phyloP scores from a whole-genome alignment of 352 stramenopile species.

The Phytophthora uliginosa region DNA sequence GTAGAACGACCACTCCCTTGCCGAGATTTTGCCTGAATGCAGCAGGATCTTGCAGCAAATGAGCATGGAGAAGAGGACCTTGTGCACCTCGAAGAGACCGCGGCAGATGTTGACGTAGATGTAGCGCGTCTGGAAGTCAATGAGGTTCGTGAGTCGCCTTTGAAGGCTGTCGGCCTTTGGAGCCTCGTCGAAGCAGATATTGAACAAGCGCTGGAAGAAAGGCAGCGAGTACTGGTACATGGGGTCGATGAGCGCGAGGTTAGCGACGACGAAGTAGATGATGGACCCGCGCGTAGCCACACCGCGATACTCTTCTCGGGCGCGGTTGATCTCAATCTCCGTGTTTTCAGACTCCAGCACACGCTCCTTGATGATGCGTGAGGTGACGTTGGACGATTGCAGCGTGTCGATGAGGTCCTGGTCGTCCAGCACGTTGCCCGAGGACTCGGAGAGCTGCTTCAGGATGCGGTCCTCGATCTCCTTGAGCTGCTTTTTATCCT shows the following conservation, averaged over 20 bases:
- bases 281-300: slow-evolving; percentile 94
- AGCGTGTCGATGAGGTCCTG: slow-evolving; percentile 91
- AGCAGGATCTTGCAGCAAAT: slow-evolving; percentile 97
- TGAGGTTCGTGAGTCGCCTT: slow-evolving; percentile 82
- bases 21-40: slow-evolving; percentile 74
- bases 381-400: slow-evolving; percentile 89
- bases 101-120: slow-evolving; percentile 97
- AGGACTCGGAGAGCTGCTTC: slow-evolving; percentile 92
- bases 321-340: slow-evolving; percentile 92
- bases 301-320: slow-evolving; percentile 92
- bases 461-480: slow-evolving; percentile 95
- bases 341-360: slow-evolving; percentile 93
- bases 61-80: slow-evolving; percentile 95
- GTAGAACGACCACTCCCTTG: slow-evolving; percentile 92
- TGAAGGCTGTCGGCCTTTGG: slow-evolving; percentile 63
- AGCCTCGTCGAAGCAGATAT: slow-evolving; percentile 91
- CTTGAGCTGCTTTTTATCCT: slow-evolving; percentile 94
- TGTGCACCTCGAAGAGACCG: slow-evolving; percentile 95
- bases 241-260: slow-evolving; percentile 93
- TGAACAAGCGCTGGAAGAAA: slow-evolving; percentile 95
- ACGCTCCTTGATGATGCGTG: slow-evolving; percentile 90
- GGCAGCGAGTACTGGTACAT: slow-evolving; percentile 98
- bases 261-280: slow-evolving; percentile 97
- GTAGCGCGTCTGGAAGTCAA: slow-evolving; percentile 91
- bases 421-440: slow-evolving; percentile 95